Conservation (phyloP, 164 flowering plant species). For the Tetrastigma voinierianum region DNA sequence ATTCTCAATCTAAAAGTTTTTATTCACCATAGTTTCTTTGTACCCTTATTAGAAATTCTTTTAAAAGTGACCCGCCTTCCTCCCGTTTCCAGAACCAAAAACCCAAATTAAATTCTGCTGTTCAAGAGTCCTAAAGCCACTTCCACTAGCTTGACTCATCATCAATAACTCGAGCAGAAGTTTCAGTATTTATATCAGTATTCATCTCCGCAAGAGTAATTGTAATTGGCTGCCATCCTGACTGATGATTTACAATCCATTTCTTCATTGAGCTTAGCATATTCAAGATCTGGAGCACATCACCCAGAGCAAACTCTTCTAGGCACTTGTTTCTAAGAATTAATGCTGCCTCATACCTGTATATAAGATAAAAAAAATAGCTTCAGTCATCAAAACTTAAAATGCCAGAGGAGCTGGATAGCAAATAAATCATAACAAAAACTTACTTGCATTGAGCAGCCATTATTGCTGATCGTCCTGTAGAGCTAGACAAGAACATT, state of each 20-base stretch:
- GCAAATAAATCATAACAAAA: constrained; percentile 1
- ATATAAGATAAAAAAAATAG: constrained; percentile 1
- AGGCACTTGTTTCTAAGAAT: constrained; percentile 56
- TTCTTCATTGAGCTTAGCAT: constrained; percentile 47
- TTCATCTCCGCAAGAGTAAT: constrained; percentile 44
- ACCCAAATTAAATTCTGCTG: constrained; percentile 4
- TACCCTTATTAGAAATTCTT: not conserved
- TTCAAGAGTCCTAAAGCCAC: constrained; percentile 7
- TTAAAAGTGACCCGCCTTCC: not conserved
- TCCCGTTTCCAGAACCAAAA: not conserved
- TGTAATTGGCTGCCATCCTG: constrained; percentile 84
- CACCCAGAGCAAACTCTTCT: constrained; percentile 59
- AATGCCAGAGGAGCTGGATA: not conserved
- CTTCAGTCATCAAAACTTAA: not conserved
- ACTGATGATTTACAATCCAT: constrained; percentile 65
- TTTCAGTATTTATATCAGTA: constrained; percentile 20
- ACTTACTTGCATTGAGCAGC: constrained; percentile 72
- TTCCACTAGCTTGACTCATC: constrained; percentile 10
- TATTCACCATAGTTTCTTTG: constrained; percentile 1
- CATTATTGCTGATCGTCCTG: constrained; percentile 58
- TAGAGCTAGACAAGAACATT: constrained; percentile 50
- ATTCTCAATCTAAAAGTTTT: not conserved
- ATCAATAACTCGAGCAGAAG: constrained; percentile 27
- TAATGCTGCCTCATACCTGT: constrained; percentile 79
- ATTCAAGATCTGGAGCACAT: constrained; percentile 70